Evolutionary conservation across 192 early-diverging fungal species (phyloP).

Genomic region (Backusella psychrophila): DNA sequence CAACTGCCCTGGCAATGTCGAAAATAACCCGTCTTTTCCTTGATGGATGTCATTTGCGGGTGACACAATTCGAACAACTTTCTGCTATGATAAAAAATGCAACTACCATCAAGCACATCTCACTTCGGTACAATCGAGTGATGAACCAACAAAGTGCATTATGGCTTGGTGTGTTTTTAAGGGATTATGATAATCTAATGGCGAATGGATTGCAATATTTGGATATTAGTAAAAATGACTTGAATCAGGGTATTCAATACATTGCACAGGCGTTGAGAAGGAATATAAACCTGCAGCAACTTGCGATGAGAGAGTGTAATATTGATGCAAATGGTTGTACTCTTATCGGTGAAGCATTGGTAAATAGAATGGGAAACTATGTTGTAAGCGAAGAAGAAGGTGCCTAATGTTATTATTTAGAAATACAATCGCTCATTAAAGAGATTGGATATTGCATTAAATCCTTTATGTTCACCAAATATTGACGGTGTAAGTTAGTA

Average conservation of each 20-base stretch:
- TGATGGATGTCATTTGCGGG: constrained; percentile 22
- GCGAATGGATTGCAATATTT: constrained; percentile 37
- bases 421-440: constrained; percentile 49
- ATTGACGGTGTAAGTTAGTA: constrained; percentile 29
- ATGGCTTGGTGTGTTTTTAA: constrained; percentile 53
- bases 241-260: constrained; percentile 50
- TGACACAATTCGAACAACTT: constrained; percentile 16
- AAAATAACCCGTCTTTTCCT: constrained; percentile 16
- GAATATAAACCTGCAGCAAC: constrained; percentile 45
- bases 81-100: constrained; percentile 40
- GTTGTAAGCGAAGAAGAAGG: neutral
- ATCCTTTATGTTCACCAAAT: constrained; percentile 36
- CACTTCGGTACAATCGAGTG: constrained; percentile 42
- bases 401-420: constrained; percentile 14
- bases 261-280: constrained; percentile 53
- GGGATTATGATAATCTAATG: constrained; percentile 45
- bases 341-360: constrained; percentile 49
- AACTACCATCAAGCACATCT: constrained; percentile 36
- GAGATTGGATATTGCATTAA: constrained; percentile 40
- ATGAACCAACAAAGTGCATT: constrained; percentile 46
- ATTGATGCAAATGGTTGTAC: constrained; percentile 47
- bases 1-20: constrained; percentile 50
- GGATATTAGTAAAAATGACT: constrained; percentile 44
- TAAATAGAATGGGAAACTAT: constrained; percentile 22
- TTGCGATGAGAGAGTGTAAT: constrained; percentile 46